Evolutionary conservation across 208 protist species (phyloP), one percentile per base, ranked within the genome.

Genomic region (Crithidia acanthocephali): DNA sequence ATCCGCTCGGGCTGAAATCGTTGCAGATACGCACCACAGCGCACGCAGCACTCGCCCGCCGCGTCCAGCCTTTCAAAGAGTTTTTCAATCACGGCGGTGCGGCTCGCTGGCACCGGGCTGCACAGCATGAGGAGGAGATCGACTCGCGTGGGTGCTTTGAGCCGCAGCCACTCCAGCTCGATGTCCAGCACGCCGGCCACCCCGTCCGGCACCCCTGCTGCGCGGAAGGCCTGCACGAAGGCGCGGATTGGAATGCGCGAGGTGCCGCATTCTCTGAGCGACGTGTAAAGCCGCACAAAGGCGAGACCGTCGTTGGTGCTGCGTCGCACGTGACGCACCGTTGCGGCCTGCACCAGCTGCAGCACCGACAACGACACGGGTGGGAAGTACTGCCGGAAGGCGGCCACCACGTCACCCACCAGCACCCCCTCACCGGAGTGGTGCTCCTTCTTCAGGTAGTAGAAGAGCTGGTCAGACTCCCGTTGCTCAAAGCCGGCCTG

Each of bases 81-180:
- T 68, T 95, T 90, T 20, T 64, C 63, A 25, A 91, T 83, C 25
- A 93, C 70, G 2, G 86, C 86, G 15, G 87, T 79, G 3, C 91
- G 84, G 16, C 77, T 84, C 3, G 87, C 40, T 11, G 91, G 80
- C 18, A 82, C 70, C 16, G 76, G 87, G 23, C 72, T 63, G 55
- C 82, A 87, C 20, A 95, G 78, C 33, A 80, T 30, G 0, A 74
- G 52, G 2, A 95, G 60, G 13, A 95, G 75, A 18, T 81, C 82
- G 8, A 86, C 81, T 4, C 86, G 80, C 28, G 83, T 86, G 28
- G 72, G 58, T 11, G 78, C 82, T 59, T 83, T 79, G 33, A 91
- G 85, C 5, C 91, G 86, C 74, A 95, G 60, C 83, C 86, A 92
- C 76, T 95, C 91, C 8, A 93, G 52, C 30, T 93, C 83, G 0